Percentiles rank a stretch among this genome's conserved stretches.
These are phyloP conservation scores for Ophryocystis elektroscirrha DNA, from an alignment of 169 alveolate species.

Conservation along the genomic window DNA sequence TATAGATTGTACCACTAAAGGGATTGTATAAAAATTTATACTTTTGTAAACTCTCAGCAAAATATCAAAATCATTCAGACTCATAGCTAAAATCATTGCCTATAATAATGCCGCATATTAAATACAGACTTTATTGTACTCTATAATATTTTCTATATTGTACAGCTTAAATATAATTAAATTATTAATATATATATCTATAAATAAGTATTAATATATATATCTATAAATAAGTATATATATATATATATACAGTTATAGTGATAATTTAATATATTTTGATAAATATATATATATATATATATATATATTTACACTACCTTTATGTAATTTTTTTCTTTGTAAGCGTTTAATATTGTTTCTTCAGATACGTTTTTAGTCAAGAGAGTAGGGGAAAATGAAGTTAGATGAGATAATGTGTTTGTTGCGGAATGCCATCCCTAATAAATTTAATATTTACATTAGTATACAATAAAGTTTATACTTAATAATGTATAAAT, in stretches of 20 bases:
- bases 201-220: no score
- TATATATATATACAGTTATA: no score
- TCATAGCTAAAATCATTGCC: constrained; percentile 26
- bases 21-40: constrained; percentile 13
- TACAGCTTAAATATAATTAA: no score
- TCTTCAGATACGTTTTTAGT: constrained; percentile 11
- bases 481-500: no score
- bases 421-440: neutral
- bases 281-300: no score
- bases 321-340: constrained; percentile 5
- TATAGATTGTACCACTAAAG: constrained; percentile 12
- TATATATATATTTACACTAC: no score
- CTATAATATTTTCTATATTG: no score
- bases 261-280: no score
- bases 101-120: neutral
- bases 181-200: no score
- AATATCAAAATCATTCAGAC: constrained; percentile 17
- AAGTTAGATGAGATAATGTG: constrained; percentile 2
- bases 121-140: neutral
- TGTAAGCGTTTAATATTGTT: constrained; percentile 3
- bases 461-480: no score
- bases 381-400: constrained; percentile 3
- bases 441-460: no score
- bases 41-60: constrained; percentile 13
- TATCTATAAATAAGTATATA: no score